Percentiles rank a stretch among this genome's conserved stretches.
These are phyloP conservation scores for Colletotrichum sp. DNA, from an alignment of 2,329 filamentous ascomycete genomes.

Conservation along the genomic window DNA sequence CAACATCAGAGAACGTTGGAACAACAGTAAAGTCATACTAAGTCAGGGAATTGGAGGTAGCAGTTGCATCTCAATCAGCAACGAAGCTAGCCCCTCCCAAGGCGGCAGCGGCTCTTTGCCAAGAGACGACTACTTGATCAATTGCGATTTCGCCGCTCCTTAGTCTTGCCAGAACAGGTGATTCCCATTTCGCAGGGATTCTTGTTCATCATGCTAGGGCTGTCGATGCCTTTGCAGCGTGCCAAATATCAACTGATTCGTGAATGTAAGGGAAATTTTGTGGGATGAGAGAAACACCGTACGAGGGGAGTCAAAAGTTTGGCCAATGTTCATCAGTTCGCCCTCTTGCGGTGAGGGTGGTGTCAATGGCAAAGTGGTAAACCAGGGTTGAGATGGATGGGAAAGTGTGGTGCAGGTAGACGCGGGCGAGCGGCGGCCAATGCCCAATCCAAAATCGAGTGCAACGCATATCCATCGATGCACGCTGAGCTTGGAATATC, in stretches of 20 bases:
- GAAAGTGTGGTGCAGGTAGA: neutral
- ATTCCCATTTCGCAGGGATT: neutral
- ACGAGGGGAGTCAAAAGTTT: neutral
- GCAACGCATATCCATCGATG: conserved; percentile 4
- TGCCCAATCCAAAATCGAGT: conserved; percentile 3
- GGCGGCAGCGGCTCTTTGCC: conserved; percentile 6
- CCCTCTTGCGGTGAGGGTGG: neutral
- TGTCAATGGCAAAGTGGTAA: neutral
- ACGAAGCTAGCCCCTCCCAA: neutral
- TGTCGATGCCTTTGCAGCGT: neutral
- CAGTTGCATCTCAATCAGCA: neutral
- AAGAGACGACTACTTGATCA: neutral
- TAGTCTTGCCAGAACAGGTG: neutral
- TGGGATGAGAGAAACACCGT: neutral
- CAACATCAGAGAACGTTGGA: neutral
- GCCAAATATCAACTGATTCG: neutral
- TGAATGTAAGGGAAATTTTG: neutral
- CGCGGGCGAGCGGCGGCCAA: neutral
- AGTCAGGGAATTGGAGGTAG: neutral
- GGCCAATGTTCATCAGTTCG: neutral
- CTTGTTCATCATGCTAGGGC: neutral
- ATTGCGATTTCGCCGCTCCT: neutral
- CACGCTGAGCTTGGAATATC: conserved; percentile 2
- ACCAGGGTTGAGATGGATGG: neutral
- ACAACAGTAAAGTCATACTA: neutral